Evolutionary conservation across 108 stramenopile species (phyloP).

Genomic region (Pseudonitzschia multiseries): DNA sequence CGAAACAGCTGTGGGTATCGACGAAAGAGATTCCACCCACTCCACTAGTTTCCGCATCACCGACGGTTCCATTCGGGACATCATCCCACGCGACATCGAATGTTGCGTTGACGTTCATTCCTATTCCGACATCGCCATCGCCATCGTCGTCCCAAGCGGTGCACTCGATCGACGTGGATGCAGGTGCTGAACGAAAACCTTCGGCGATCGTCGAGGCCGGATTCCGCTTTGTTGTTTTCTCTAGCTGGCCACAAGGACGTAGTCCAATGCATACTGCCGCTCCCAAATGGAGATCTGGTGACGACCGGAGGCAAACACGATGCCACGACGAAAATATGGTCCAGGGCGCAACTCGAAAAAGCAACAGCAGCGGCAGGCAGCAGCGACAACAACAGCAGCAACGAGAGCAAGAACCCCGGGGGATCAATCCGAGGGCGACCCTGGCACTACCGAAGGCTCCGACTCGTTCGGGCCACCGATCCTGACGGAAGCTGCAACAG

Average conservation of each 20-base stretch:
- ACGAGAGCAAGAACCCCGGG: not conserved
- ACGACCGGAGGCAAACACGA: constrained; percentile 57
- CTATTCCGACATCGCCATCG: too few species aligned
- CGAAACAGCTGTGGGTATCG: constrained; percentile 11
- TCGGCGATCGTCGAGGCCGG: not conserved
- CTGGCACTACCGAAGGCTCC: not conserved
- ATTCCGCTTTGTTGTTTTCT: not conserved
- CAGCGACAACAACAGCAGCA: too few species aligned
- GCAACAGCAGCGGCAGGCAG: not conserved
- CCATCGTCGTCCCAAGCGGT: not conserved
- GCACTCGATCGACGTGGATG: constrained; percentile 4
- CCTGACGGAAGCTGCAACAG: constrained; percentile 12
- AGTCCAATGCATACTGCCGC: constrained; percentile 39
- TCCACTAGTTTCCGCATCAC: not conserved
- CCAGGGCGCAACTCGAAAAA: constrained; percentile 8
- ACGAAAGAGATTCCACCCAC: constrained; percentile 5
- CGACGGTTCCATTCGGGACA: not conserved
- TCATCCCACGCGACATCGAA: too few species aligned
- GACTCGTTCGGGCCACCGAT: not conserved
- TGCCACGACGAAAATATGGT: constrained; percentile 49
- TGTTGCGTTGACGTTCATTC: not conserved
- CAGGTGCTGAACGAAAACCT: not conserved
- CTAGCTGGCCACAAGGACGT: constrained; percentile 29
- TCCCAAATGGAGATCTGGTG: constrained; percentile 49
- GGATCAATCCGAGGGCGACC: not conserved